These are phyloP conservation scores for Shiraia bambusicola DNA, from an alignment of 2,329 filamentous ascomycete species.

Conservation along the genomic window DNA sequence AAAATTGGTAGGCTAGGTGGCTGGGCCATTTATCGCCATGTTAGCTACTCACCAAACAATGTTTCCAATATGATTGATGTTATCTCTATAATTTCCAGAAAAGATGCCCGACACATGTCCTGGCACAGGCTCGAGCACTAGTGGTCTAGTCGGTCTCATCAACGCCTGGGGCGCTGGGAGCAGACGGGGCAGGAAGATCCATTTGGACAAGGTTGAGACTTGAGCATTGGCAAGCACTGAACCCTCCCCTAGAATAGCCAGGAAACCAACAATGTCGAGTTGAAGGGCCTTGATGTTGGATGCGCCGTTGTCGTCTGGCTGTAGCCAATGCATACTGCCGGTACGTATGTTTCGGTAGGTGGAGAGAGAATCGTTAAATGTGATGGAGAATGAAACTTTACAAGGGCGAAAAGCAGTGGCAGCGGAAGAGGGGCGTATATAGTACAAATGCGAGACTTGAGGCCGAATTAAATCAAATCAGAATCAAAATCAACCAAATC, in stretches of 20 bases:
- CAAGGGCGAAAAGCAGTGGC: slow-evolving; percentile 1
- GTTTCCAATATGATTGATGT: slow-evolving; percentile 53
- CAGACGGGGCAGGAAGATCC: slow-evolving; percentile 53
- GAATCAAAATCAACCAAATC: slow-evolving; percentile 2
- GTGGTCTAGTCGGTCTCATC: slow-evolving; percentile 49
- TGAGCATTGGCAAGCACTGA: slow-evolving; percentile 54
- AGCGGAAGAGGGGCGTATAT: slow-evolving; percentile 18
- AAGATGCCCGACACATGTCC: slow-evolving; percentile 50
- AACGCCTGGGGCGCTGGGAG: slow-evolving; percentile 55
- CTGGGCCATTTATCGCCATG: neutral
- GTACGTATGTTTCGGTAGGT: neutral
- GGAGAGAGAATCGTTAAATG: neutral
- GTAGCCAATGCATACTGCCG: slow-evolving; percentile 42
- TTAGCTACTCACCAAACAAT: slow-evolving; percentile 44
- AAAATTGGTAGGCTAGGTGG: neutral
- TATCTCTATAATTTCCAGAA: slow-evolving; percentile 50
- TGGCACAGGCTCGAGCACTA: slow-evolving; percentile 43
- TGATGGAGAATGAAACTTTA: neutral
- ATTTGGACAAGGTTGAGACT: slow-evolving; percentile 52
- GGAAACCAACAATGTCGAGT: slow-evolving; percentile 58
- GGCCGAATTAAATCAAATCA: no score
- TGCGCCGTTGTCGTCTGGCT: slow-evolving; percentile 22
- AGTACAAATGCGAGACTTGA: slow-evolving; percentile 10
- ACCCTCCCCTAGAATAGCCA: slow-evolving; percentile 56
- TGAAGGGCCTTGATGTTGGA: slow-evolving; percentile 45